phyloP scores from a whole-genome alignment of 345 rosid species.

The Theobroma cacao region DNA sequence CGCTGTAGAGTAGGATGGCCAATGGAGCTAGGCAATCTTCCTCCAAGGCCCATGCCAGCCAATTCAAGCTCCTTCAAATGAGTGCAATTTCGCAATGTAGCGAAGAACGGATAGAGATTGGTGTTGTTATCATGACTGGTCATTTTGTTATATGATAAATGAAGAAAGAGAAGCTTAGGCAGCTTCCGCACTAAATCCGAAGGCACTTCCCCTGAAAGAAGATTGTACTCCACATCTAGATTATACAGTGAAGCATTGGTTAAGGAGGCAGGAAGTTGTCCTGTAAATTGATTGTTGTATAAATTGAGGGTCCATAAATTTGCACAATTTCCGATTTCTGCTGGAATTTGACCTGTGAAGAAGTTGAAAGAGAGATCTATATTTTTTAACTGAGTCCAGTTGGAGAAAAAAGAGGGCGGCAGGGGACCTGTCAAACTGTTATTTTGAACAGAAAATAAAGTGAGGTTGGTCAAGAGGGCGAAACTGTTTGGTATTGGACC shows the following conservation, averaged over 20 bases:
- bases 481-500: conserved; percentile 41
- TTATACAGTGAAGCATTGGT: conserved; percentile 31
- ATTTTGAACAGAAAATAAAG: conserved; percentile 2
- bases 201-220: conserved; percentile 45
- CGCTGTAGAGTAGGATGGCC: conserved; percentile 18
- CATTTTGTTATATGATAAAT: conserved; percentile 48
- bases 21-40: conserved; percentile 41
- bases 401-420: conserved; percentile 42
- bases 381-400: conserved; percentile 38
- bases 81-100: conserved; percentile 40
- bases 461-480: conserved; percentile 31
- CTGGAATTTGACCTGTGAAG: conserved; percentile 42
- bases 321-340: conserved; percentile 45
- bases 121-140: conserved; percentile 41
- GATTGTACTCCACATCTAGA: conserved; percentile 45
- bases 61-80: conserved; percentile 39
- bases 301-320: conserved; percentile 24
- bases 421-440: conserved; percentile 37
- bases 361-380: conserved; percentile 44
- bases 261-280: conserved; percentile 40
- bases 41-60: conserved; percentile 52
- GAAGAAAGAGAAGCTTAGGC: conserved; percentile 21
- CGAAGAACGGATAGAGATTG: conserved; percentile 40
- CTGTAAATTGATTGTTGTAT: no score
- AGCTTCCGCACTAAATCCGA: conserved; percentile 31